Conservation (phyloP, 371 early-diverging fungal species). For the Actinomortierella wolfii region DNA sequence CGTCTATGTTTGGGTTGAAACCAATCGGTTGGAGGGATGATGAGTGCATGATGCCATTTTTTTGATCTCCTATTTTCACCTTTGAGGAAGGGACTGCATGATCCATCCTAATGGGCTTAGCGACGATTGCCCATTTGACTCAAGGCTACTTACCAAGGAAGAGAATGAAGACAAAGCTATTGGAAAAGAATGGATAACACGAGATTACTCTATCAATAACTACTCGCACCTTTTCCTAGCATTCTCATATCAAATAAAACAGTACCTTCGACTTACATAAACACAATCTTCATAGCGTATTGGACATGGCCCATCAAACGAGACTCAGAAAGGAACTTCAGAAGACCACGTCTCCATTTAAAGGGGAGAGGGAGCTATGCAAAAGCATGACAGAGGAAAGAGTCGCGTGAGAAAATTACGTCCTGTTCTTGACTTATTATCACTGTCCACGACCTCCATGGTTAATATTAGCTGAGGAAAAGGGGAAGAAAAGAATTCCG, state of each 20-base stretch:
- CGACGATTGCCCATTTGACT: too few species aligned
- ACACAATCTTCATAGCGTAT: slow-evolving; percentile 60
- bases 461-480: too few species aligned
- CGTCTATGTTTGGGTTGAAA: slow-evolving; percentile 50
- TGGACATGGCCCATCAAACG: slow-evolving; percentile 54
- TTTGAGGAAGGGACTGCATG: background rate
- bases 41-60: too few species aligned
- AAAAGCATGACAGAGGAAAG: slow-evolving; percentile 7
- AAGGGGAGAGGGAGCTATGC: slow-evolving; percentile 63
- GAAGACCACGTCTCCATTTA: slow-evolving; percentile 60
- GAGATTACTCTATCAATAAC: too few species aligned
- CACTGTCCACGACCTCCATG: too few species aligned
- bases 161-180: slow-evolving; percentile 65
- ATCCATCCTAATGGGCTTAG: too few species aligned
- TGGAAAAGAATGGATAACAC: slow-evolving; percentile 6
- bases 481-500: background rate
- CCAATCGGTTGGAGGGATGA: background rate
- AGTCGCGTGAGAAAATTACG: too few species aligned
- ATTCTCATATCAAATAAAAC: too few species aligned
- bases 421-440: too few species aligned
- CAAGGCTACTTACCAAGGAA: slow-evolving; percentile 60
- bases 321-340: slow-evolving; percentile 57
- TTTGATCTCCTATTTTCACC: too few species aligned
- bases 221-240: too few species aligned
- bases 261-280: too few species aligned